Percentiles rank a stretch among this genome's conserved stretches.
Evolutionary conservation across 2,329 filamentous ascomycete species (phyloP).

Genomic region (Fusarium sp.): DNA sequence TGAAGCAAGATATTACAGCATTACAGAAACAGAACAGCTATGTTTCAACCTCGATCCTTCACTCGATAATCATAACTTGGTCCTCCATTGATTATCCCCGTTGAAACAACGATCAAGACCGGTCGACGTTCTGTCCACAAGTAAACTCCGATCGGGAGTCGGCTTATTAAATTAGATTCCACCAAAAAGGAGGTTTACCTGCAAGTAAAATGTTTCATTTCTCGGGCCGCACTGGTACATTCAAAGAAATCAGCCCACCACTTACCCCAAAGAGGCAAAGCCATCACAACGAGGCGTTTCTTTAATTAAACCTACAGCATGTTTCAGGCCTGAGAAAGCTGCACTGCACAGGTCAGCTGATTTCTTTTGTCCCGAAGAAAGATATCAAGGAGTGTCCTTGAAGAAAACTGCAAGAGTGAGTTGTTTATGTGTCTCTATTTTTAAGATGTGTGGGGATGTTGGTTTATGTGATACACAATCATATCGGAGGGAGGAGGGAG

Average conservation of each 20-base stretch:
- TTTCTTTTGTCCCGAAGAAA: neutral
- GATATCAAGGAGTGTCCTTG: constrained; percentile 3
- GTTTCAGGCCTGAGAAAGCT: constrained; percentile 17
- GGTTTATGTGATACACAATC: neutral
- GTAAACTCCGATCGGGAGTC: neutral
- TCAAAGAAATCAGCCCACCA: neutral
- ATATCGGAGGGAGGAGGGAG: neutral
- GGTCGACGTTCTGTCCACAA: neutral
- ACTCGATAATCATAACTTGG: neutral
- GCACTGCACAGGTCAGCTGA: neutral
- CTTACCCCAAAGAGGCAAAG: neutral
- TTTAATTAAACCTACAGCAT: constrained; percentile 17
- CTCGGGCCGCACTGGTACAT: constrained; percentile 15
- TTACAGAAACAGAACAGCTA: neutral
- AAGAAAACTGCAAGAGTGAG: neutral
- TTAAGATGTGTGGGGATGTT: neutral
- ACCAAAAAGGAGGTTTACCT: constrained; percentile 1
- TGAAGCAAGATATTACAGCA: neutral
- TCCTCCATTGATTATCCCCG: neutral
- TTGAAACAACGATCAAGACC: neutral
- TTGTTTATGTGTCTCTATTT: neutral
- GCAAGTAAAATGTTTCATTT: constrained; percentile 14
- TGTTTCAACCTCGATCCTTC: neutral
- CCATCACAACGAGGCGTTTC: constrained; percentile 8
- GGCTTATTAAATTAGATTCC: neutral